phyloP scores from a whole-genome alignment of 208 protist species.

The Sergeia podlipaevii region DNA sequence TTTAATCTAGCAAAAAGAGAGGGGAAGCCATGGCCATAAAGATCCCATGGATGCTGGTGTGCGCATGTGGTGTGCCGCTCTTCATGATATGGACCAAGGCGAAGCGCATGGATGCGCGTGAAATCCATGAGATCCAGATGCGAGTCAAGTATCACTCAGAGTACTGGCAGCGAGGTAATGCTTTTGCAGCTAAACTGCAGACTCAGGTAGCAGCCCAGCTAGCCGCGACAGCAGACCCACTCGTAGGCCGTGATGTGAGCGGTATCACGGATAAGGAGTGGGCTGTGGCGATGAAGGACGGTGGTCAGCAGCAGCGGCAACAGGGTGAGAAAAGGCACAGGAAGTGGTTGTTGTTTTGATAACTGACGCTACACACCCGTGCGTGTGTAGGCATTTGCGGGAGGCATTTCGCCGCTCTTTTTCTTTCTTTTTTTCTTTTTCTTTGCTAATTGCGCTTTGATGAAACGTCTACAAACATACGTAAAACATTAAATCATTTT shows the following conservation, averaged over 20 bases:
- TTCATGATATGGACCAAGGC: slow-evolving; percentile 75
- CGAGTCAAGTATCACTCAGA: slow-evolving; percentile 74
- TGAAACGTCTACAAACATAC: no score
- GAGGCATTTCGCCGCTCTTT: neutral
- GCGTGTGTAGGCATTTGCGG: no score
- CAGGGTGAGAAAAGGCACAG: neutral
- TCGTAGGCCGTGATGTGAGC: slow-evolving; percentile 30
- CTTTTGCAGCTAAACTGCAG: slow-evolving; percentile 34
- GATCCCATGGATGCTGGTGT: slow-evolving; percentile 70
- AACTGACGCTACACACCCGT: no score
- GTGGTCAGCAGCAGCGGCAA: no score
- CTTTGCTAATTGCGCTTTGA: no score
- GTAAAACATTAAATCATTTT: no score
- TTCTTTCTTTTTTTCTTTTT: slow-evolving; percentile 11
- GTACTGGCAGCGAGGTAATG: slow-evolving; percentile 71
- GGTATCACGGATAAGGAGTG: slow-evolving; percentile 23
- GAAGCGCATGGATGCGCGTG: slow-evolving; percentile 67
- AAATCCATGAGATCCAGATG: slow-evolving; percentile 84
- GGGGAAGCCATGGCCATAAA: slow-evolving; percentile 22
- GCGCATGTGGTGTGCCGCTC: slow-evolving; percentile 43
- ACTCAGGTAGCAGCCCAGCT: slow-evolving; percentile 21
- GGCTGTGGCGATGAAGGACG: slow-evolving; percentile 1
- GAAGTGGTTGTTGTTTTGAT: neutral
- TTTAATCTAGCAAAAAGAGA: neutral
- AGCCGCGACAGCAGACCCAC: slow-evolving; percentile 24